A percentile compares a stretch with the other conserved stretches of the same genome.
Evolutionary conservation across 73 alveolate species (phyloP).

Genomic region (Tetrahymena borealis): DNA sequence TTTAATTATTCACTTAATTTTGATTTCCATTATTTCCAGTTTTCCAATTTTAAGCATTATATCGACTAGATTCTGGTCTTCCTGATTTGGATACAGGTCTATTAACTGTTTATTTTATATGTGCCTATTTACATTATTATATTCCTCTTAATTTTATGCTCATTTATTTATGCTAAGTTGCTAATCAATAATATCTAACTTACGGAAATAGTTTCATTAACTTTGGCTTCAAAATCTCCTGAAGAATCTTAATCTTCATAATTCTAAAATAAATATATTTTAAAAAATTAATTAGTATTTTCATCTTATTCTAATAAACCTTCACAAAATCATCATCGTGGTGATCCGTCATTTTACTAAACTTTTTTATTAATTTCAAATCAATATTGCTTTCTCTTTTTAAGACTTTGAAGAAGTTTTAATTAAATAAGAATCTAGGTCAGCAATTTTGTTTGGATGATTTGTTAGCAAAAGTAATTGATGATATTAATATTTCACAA

Average conservation of each 20-base stretch:
- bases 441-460: not conserved
- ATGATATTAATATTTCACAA: not conserved
- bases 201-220: not conserved
- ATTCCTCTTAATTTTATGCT: too few relatives aligned
- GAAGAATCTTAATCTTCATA: not conserved
- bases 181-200: not conserved
- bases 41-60: not conserved
- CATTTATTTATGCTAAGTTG: not conserved
- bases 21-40: not conserved
- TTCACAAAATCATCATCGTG: constrained; percentile 3
- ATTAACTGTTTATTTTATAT: not conserved
- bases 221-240: not conserved
- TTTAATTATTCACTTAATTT: not conserved
- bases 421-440: not conserved
- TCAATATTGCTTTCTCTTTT: not conserved
- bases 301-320: not conserved
- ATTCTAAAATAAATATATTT: not conserved
- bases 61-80: not conserved
- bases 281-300: not conserved
- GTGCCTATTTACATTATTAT: not conserved
- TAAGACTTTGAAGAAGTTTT: not conserved
- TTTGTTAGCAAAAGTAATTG: not conserved
- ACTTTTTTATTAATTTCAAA: not conserved
- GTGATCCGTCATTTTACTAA: not conserved
- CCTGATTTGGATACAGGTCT: not conserved